Base-by-base conservation (phyloP, 2,329 filamentous ascomycete genomes). In the Pseudopithomyces chartarum region DNA sequence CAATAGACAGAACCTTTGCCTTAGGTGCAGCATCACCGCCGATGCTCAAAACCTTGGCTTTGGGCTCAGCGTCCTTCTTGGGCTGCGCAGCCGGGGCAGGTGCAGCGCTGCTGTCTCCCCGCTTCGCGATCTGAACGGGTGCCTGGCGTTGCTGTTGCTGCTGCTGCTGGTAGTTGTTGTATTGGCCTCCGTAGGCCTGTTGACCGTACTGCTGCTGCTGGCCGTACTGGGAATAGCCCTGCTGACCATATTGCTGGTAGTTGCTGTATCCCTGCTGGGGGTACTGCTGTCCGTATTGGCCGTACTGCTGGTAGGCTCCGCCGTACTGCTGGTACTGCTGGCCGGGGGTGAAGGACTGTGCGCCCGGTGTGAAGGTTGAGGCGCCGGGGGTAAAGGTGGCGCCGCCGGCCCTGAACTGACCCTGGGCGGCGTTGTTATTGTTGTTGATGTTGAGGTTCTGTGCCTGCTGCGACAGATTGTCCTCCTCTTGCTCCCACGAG, bases 401-500 rank as follows among this genome's bases (percentile, higher is more conserved):
- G 42, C 65, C 60, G 53, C 52, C 17, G 80, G 73, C 19, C 19
- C 47, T 52, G 52, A 58, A 58, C 44, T 80, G 76, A 75, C 79
- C 56, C 40, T 67, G 65, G 8, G 64, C 55, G 57, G 67, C 67
- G 55, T 68, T 67, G 55, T 71, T 50, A 22, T 32, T 67, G 32
- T 73, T 64, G 57, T 73, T 73, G 51, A 74, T 62, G 59, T 67
- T 67, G 67, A 57, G 48, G 55, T 51, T 51, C 46, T 57, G 70
- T 11, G 68, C 61, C 82, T 93, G 90, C 69, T 87, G 87, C 60
- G 90, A 86, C 77, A 96, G 86, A 75, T 91, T 78, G 63, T 85
- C 89, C 69, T 93, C 89, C 82, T 96, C 92, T 80, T 98, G 93
- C 91, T 95, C 98, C 61, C 92, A 97, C 78, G 92, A 90, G 77